These are phyloP conservation scores for Trypanosoma boissoni DNA, from an alignment of 208 protist species.

Conservation along the genomic window DNA sequence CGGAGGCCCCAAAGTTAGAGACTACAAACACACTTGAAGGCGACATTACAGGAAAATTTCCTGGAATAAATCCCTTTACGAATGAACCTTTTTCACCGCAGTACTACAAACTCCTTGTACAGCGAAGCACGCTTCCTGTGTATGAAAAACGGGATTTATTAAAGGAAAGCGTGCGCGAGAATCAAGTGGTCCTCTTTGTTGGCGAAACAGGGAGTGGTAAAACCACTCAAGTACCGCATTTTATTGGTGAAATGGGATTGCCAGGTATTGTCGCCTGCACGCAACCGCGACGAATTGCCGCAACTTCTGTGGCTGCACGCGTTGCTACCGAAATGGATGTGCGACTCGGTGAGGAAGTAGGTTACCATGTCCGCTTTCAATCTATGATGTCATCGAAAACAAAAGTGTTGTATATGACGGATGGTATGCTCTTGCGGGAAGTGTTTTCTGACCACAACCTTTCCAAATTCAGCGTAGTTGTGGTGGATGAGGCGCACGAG, in stretches of 20 bases:
- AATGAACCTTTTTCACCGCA: constrained; percentile 35
- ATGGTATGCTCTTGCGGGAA: constrained; percentile 99
- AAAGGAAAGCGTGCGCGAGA: constrained; percentile 49
- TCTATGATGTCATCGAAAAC: constrained; percentile 92
- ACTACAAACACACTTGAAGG: background rate
- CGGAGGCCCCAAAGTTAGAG: background rate
- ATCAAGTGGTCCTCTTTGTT: constrained; percentile 90
- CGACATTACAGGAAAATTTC: constrained; percentile 9
- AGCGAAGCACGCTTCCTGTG: constrained; percentile 60
- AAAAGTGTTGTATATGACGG: constrained; percentile 98
- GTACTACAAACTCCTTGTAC: constrained; percentile 44
- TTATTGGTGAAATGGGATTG: constrained; percentile 60
- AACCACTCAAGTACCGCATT: constrained; percentile 96
- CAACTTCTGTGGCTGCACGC: constrained; percentile 97
- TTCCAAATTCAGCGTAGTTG: constrained; percentile 93
- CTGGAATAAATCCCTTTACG: constrained; percentile 39
- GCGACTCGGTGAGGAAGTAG: constrained; percentile 95
- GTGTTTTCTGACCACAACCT: constrained; percentile 91
- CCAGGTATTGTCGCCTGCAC: constrained; percentile 87
- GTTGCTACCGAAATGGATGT: constrained; percentile 98
- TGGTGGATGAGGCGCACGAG: constrained; percentile 99
- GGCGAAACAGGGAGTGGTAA: constrained; percentile 97
- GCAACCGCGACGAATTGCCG: constrained; percentile 98
- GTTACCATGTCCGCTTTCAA: constrained; percentile 99
- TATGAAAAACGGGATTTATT: constrained; percentile 52